Base-by-base conservation (phyloP, 495 filamentous ascomycete species). In the Usnea hakonensis region DNA sequence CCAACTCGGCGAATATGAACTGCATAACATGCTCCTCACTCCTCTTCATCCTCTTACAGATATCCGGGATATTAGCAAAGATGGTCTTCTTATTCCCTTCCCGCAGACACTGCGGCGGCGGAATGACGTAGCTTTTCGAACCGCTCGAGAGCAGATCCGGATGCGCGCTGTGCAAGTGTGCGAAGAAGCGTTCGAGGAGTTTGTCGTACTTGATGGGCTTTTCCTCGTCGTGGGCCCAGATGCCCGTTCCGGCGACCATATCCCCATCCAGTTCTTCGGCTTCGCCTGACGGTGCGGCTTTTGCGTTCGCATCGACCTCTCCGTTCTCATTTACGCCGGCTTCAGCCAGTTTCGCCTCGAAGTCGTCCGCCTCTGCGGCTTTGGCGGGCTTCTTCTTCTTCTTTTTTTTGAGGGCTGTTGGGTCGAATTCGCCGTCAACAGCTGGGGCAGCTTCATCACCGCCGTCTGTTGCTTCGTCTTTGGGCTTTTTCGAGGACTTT, bases 41-140 rank as follows among this genome's bases (percentile, higher is more conserved):
- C 71, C 94, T 83, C 86, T 98, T 98, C 92, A 98, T 94, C 62
- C 90, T 82, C 78, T 89, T 89, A 77, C 85, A 88, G 67, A 95
- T 95, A 72, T 95, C 90, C 62, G 88, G 81, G 69, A 98, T 91
- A 79, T 98, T 98, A 76, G 94, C 94, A 73, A 97, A 98, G 69
- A 97, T 95, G 57, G 94, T 97, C 88, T 96, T 96, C 84, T 96
- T 96, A 84, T 97, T 97, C 73, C 94, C 94, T 90, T 98, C 95
- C 78, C 95, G 91, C 53, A 97, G 81, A 77, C 93, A 96, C 79
- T 98, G 95, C n/a, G 94, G 94, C 16, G 94, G 94, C 21, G 94
- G 95, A 69, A 98, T 98, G 83, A 97, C 97, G 82, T 98, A 98
- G 70, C 88, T 92, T 78, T 89, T 90, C 64, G 87, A 83, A 56